phyloP scores from a whole-genome alignment of 345 rosid species.

The Bruguiera gymnorhiza region DNA sequence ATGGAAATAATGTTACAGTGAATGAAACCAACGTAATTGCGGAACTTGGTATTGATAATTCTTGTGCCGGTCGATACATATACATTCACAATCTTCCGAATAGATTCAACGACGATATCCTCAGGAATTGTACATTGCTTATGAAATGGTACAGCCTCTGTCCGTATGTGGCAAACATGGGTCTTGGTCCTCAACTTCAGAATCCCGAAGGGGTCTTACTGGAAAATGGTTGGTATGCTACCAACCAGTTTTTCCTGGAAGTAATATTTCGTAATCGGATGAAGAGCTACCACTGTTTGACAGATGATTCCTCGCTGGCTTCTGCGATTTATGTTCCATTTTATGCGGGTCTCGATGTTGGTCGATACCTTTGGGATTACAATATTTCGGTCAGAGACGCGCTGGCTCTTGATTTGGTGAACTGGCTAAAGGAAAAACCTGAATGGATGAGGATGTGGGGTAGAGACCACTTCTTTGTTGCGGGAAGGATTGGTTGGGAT shows the following conservation, averaged over 20 bases:
- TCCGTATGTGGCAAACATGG: background rate
- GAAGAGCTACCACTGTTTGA: background rate
- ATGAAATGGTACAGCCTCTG: background rate
- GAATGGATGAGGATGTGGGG: slow-evolving; percentile 1
- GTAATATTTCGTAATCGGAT: slow-evolving; percentile 2
- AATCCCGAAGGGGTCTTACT: background rate
- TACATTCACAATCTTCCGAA: background rate
- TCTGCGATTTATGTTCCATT: background rate
- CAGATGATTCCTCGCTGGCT: background rate
- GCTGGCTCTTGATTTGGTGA: background rate
- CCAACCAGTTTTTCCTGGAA: slow-evolving; percentile 1
- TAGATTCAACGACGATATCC: background rate
- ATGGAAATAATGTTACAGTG: background rate
- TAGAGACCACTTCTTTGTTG: slow-evolving; percentile 2
- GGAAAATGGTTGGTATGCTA: background rate
- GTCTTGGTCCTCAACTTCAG: background rate
- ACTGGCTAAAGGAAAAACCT: background rate
- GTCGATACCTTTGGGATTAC: slow-evolving; percentile 4
- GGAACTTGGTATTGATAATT: background rate
- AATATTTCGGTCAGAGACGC: background rate
- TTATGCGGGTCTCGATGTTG: background rate
- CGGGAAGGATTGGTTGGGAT: slow-evolving; percentile 3
- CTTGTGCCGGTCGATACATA: slow-evolving; percentile 3
- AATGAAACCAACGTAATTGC: background rate
- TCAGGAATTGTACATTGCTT: background rate